A percentile compares a stretch with the other conserved stretches of the same genome.
Conservation (phyloP, 2,329 filamentous ascomycete species). For the Diplodia mutila region DNA sequence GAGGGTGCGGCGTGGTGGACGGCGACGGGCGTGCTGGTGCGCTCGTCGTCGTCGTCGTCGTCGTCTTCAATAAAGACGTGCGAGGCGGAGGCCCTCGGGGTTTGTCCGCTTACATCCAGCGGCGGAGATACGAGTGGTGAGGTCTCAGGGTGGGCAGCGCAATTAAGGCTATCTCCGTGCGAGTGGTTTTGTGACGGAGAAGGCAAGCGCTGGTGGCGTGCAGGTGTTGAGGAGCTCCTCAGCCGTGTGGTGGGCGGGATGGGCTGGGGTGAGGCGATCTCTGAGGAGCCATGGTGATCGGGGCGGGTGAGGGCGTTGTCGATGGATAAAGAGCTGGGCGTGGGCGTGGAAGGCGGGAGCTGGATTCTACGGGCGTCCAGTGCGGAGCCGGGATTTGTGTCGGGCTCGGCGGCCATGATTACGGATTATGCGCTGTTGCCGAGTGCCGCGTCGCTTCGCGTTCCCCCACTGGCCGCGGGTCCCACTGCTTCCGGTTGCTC, state of each 20-base stretch:
- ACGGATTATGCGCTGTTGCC: constrained; percentile 14
- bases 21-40: constrained; percentile 10
- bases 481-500: background rate
- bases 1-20: background rate
- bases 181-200: background rate
- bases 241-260: constrained; percentile 5
- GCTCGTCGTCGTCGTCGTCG: constrained; percentile 5
- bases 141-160: constrained; percentile 14
- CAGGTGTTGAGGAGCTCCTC: constrained; percentile 19
- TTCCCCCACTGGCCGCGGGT: background rate
- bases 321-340: constrained; percentile 11
- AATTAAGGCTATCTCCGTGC: constrained; percentile 25
- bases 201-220: background rate
- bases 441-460: background rate
- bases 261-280: background rate
- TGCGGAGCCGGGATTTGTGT: constrained; percentile 16
- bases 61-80: background rate
- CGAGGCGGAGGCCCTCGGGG: constrained; percentile 7
- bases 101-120: constrained; percentile 16
- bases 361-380: constrained; percentile 1
- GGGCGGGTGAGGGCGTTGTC: constrained; percentile 6
- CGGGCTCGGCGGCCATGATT: constrained; percentile 6
- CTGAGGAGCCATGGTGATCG: background rate
- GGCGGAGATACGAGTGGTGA: constrained; percentile 21
- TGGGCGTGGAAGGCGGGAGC: background rate